Evolutionary conservation across 192 early-diverging fungal genomes (phyloP).

Genomic region (Cladochytrium replicatum): DNA sequence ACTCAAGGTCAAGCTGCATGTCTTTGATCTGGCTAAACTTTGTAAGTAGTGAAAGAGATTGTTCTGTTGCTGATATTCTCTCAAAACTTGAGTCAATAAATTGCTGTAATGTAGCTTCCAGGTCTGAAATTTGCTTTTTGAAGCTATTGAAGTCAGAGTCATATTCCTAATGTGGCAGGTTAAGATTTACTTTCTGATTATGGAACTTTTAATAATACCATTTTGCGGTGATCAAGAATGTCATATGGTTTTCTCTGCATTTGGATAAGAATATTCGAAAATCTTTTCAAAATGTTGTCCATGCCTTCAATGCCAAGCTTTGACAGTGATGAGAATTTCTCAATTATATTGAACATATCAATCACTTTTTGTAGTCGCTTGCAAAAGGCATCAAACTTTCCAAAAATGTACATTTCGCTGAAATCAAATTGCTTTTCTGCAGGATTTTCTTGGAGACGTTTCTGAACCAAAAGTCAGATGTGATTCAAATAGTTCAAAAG

Average conservation of each 20-base stretch:
- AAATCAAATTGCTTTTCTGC: slow-evolving; percentile 59
- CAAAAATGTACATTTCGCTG: slow-evolving; percentile 62
- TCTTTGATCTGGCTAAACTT: slow-evolving; percentile 57
- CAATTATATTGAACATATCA: slow-evolving; percentile 59
- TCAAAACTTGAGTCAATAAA: slow-evolving; percentile 57
- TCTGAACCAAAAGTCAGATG: slow-evolving; percentile 6
- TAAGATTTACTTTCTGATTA: not conserved
- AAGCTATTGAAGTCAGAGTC: slow-evolving; percentile 54
- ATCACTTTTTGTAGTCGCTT: slow-evolving; percentile 59
- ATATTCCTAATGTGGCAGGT: slow-evolving; percentile 32
- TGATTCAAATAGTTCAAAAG: slow-evolving; percentile 6
- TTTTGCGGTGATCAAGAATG: slow-evolving; percentile 57
- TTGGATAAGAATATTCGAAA: slow-evolving; percentile 48
- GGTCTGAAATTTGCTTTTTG: slow-evolving; percentile 55
- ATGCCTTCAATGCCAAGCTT: slow-evolving; percentile 53
- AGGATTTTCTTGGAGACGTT: slow-evolving; percentile 48
- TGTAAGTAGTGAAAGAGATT: slow-evolving; percentile 40
- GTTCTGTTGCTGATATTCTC: slow-evolving; percentile 50
- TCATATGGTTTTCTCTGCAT: slow-evolving; percentile 61
- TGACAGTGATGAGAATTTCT: slow-evolving; percentile 50
- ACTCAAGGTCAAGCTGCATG: slow-evolving; percentile 55
- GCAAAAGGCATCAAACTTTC: slow-evolving; percentile 62
- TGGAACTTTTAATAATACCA: slow-evolving; percentile 17
- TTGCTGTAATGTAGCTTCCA: slow-evolving; percentile 48
- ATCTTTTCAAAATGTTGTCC: slow-evolving; percentile 48